phyloP scores from a whole-genome alignment of 495 filamentous ascomycete genomes.

The Podospora pseudoanserina region DNA sequence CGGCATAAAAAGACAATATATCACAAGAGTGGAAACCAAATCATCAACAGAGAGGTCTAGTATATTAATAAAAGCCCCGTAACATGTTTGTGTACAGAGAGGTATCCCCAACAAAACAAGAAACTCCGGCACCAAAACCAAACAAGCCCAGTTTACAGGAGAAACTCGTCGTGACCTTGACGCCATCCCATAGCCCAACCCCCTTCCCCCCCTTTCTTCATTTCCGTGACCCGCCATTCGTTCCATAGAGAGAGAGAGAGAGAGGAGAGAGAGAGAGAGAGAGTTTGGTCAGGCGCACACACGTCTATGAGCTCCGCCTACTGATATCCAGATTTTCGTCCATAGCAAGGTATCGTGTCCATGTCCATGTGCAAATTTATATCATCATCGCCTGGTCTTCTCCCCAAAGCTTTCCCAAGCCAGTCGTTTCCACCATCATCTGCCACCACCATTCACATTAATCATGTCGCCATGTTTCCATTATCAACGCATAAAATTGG shows the following conservation, averaged over 20 bases:
- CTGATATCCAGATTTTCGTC: neutral
- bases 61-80: neutral
- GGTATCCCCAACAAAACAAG: neutral
- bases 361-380: neutral
- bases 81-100: neutral
- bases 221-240: neutral
- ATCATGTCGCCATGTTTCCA: slow-evolving; percentile 5
- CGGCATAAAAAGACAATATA: neutral
- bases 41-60: neutral
- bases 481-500: neutral
- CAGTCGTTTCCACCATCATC: neutral
- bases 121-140: neutral
- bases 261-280: too few relatives aligned
- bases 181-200: neutral
- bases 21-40: neutral
- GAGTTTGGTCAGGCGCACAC: neutral
- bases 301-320: neutral
- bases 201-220: neutral
- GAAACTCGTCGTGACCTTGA: neutral
- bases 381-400: neutral
- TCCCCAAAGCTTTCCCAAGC: neutral
- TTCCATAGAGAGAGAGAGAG: neutral
- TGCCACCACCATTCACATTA: neutral
- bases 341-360: neutral
- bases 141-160: neutral